Evolutionary conservation across 2,329 filamentous ascomycete genomes (phyloP).

Genomic region (Phoma sp.): DNA sequence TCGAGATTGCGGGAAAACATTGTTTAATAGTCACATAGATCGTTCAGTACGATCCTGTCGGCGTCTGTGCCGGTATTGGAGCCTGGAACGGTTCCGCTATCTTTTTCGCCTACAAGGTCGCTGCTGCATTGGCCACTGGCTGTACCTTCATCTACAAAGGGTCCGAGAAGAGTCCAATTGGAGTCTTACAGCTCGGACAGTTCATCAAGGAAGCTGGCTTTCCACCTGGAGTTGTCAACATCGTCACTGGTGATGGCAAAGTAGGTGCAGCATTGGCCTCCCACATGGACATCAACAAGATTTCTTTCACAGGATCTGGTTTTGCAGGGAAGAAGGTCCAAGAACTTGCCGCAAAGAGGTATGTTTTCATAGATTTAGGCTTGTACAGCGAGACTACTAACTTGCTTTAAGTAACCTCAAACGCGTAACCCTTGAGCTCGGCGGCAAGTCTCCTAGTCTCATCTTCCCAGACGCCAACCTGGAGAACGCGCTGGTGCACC

Average conservation of each 20-base stretch:
- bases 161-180: conserved; percentile 38
- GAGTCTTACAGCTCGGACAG: conserved; percentile 26
- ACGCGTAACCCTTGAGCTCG: conserved; percentile 55
- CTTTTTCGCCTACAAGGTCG: conserved; percentile 36
- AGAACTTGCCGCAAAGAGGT: conserved; percentile 34
- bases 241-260: conserved; percentile 36
- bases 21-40: conserved; percentile 5
- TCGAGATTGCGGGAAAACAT: too few relatives aligned
- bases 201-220: conserved; percentile 45
- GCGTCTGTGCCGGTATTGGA: conserved; percentile 40
- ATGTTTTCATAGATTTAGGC: background rate
- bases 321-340: conserved; percentile 46
- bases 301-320: conserved; percentile 50
- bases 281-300: conserved; percentile 52
- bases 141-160: conserved; percentile 41
- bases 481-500: conserved; percentile 47
- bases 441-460: conserved; percentile 55
- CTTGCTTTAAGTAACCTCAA: conserved; percentile 32
- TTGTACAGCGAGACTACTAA: too few relatives aligned
- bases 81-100: conserved; percentile 34
- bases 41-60: conserved; percentile 33
- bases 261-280: conserved; percentile 45
- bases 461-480: conserved; percentile 58
- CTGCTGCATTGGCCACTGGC: conserved; percentile 42
- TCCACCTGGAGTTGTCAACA: conserved; percentile 51